Evolutionary conservation across 1,284 basidiomycete species (phyloP).

Genomic region (Pascua guehoae): DNA sequence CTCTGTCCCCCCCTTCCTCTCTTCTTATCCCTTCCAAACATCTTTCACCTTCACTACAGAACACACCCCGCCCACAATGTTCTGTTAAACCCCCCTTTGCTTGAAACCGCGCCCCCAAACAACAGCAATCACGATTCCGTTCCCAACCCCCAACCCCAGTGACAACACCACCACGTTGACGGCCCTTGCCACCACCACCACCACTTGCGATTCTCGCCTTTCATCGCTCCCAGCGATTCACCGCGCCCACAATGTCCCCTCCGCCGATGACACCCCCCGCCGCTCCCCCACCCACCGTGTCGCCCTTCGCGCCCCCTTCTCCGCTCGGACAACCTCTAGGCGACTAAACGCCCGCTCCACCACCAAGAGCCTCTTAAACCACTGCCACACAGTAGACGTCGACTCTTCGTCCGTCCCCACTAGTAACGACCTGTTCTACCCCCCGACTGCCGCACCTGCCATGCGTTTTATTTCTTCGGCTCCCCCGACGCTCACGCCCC

Average conservation of each 20-base stretch:
- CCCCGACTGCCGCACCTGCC: not conserved
- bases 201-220: not conserved
- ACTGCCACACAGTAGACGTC: not conserved
- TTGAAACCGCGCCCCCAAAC: no score
- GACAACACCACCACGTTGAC: not conserved
- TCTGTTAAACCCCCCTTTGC: no score
- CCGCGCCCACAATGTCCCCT: no score
- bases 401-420: not conserved
- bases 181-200: not conserved
- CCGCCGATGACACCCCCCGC: not conserved
- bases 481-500: conserved; percentile 37
- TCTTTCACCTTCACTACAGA: no score
- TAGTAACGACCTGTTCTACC: not conserved
- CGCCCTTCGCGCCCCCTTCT: no score
- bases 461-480: conserved; percentile 38
- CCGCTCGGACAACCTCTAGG: not conserved
- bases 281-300: not conserved
- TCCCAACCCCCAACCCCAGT: not conserved
- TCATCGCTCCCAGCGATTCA: no score
- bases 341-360: conserved; percentile 5
- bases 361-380: not conserved
- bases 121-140: no score
- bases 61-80: no score
- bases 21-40: no score
- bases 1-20: no score